Conservation (phyloP, 176 grass and related monocot genomes). For the Leersia perrieri region DNA sequence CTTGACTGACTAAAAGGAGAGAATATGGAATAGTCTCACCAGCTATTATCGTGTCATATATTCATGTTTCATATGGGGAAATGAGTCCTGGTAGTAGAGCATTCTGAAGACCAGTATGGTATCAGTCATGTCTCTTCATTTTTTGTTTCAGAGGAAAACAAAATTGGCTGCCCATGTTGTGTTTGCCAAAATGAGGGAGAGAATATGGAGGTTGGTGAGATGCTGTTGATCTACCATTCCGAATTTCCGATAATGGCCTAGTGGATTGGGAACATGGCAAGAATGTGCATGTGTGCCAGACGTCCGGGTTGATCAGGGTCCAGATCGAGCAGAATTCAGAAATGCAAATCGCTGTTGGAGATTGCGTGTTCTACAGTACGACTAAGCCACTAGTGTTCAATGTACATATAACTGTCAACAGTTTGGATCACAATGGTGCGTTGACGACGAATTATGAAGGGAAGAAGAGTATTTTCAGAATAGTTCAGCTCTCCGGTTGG, state of each 20-base stretch:
- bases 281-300: background rate
- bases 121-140: background rate
- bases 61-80: background rate
- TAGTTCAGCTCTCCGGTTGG: background rate
- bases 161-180: background rate
- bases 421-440: background rate
- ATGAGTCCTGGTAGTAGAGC: background rate
- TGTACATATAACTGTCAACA: background rate
- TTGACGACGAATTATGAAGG: background rate
- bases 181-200: background rate
- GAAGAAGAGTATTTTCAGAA: background rate
- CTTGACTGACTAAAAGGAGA: background rate
- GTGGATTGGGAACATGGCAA: background rate
- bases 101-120: background rate
- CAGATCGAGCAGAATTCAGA: background rate
- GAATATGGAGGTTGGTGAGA: background rate
- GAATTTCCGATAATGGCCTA: background rate
- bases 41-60: background rate
- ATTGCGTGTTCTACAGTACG: background rate
- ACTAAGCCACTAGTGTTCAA: background rate
- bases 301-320: background rate
- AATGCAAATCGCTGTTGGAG: background rate
- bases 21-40: background rate
- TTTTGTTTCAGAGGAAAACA: background rate
- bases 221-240: no score